phyloP scores from a whole-genome alignment of 176 grass and related monocot genomes.

The Dendrocalamus sinicus region DNA sequence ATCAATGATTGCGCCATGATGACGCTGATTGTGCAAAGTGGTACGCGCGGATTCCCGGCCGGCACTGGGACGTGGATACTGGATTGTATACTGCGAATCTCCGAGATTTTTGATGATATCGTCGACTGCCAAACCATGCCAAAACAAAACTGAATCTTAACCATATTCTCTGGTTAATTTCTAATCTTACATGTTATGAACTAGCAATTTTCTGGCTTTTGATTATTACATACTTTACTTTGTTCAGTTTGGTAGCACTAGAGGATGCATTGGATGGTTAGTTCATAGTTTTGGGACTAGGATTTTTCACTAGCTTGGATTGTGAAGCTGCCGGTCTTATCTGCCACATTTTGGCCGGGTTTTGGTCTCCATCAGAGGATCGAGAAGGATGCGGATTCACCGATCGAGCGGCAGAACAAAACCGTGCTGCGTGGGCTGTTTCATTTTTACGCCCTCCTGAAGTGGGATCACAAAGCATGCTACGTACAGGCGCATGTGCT shows the following conservation, averaged over 20 bases:
- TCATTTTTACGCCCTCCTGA: neutral
- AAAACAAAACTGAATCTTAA: neutral
- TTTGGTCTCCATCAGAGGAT: too few relatives aligned
- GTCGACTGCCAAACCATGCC: neutral
- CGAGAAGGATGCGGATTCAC: neutral
- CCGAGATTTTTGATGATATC: neutral
- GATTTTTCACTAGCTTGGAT: too few relatives aligned
- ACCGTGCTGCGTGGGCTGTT: neutral
- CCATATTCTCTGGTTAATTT: neutral
- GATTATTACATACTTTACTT: neutral
- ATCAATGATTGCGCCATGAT: slow-evolving; percentile 54
- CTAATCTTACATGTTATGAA: neutral
- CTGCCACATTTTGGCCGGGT: neutral
- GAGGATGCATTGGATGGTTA: neutral
- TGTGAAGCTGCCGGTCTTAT: too few relatives aligned
- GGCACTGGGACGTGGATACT: slow-evolving; percentile 8
- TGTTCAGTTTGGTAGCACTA: neutral
- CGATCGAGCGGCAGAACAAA: neutral
- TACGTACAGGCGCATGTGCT: neutral
- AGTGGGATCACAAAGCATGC: neutral
- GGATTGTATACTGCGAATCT: neutral
- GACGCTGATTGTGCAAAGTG: slow-evolving; percentile 18
- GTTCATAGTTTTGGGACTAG: neutral
- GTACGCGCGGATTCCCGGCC: slow-evolving; percentile 6
- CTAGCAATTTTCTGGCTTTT: neutral